Conservation (phyloP, 2,329 filamentous ascomycete species). For the Fusarium foetens region DNA sequence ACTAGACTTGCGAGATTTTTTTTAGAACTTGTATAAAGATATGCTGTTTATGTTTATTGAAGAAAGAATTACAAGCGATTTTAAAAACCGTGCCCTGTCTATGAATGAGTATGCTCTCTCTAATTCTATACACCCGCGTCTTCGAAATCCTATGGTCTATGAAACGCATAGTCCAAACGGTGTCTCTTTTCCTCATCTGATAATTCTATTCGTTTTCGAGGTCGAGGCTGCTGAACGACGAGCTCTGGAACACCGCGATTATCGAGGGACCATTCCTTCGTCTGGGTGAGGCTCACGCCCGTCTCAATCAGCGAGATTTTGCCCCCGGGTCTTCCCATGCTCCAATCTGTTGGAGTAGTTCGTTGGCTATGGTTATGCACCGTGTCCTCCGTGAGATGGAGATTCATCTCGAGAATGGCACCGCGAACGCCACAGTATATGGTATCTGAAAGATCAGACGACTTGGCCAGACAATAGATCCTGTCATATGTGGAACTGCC, state of each 20-base stretch:
- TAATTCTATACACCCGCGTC: slow-evolving; percentile 4
- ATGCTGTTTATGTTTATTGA: not conserved
- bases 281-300: slow-evolving; percentile 44
- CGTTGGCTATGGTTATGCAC: not conserved
- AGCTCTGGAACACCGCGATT: slow-evolving; percentile 42
- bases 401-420: slow-evolving; percentile 56
- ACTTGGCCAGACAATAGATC: slow-evolving; percentile 60
- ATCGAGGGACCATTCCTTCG: slow-evolving; percentile 32
- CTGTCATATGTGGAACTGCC: slow-evolving; percentile 46
- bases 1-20: slow-evolving; percentile 11
- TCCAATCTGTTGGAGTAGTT: slow-evolving; percentile 43
- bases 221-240: slow-evolving; percentile 30
- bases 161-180: slow-evolving; percentile 39
- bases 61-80: slow-evolving; percentile 10
- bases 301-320: slow-evolving; percentile 47
- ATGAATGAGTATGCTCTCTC: slow-evolving; percentile 3
- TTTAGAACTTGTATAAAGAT: slow-evolving; percentile 15
- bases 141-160: slow-evolving; percentile 27
- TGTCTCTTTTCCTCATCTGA: slow-evolving; percentile 28
- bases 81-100: not conserved
- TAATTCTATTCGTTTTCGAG: not conserved
- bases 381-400: slow-evolving; percentile 43
- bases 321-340: slow-evolving; percentile 27
- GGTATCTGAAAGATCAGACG: slow-evolving; percentile 57
- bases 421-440: slow-evolving; percentile 63